Base-by-base conservation (phyloP, 2,329 filamentous ascomycete genomes). In the Aspergillus neoniger region DNA sequence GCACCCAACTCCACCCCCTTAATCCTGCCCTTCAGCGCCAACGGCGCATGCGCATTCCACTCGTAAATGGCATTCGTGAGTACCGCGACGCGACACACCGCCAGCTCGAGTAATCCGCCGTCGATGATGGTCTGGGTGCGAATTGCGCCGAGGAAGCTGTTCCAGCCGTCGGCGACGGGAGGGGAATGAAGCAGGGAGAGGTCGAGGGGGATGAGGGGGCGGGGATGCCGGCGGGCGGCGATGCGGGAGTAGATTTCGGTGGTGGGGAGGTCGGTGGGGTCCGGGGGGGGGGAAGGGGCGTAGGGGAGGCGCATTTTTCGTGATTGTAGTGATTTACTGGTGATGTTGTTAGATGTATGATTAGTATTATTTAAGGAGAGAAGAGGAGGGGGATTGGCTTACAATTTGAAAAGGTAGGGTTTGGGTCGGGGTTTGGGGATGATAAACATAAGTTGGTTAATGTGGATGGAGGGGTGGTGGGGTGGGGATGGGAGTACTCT, bases 11-110 rank as follows among this genome's bases (percentile, higher is more conserved):
- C 72, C n/a, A 64, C 70, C 1, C 70, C 65, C 23, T 66, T 59
- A 7, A 78, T 65, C 1, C 76, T 76, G 1, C 72, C 75, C 58
- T 75, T 76, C 58, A 80, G 56, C 1, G 76, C 82, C 7, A 94
- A 80, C 7, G 91, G 91, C 8, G 88, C 88, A 73, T 96, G 92
- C 60, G 91, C 86, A 39, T 80, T 85, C 91, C 91, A 96, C 75
- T 96, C 92, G 76, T 92, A 96, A 84, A 90, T 91, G 1, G 92
- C 92, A 28, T 82, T 75, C 74, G 94, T 96, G 65, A 91, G 84
- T 6, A 90, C 88, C 4, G 92, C 92, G 7, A 96, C 90, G 52
- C 91, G 85, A 67, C 86, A 91, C 65, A 96, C 91, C 60, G 90
- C 89, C 15, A 93, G 81, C 79, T 96, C 92, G 63, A 90, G 86